Evolutionary conservation across 306 rosid species (phyloP).

Genomic region (Ceratonia siliqua): DNA sequence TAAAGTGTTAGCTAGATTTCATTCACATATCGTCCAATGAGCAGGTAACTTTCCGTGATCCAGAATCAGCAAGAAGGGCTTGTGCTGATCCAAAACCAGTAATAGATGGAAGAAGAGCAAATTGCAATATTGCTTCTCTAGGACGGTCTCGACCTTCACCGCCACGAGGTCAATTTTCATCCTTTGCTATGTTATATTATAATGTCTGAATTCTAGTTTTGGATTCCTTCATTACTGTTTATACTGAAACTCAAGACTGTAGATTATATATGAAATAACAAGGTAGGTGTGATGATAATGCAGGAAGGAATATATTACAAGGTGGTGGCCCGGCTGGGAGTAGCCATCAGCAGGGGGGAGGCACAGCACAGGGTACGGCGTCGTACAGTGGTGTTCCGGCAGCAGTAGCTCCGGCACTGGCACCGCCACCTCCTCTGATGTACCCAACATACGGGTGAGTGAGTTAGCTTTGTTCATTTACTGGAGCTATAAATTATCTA

Average conservation of each 20-base stretch:
- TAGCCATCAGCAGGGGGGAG: too few relatives aligned
- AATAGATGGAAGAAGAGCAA: constrained; percentile 71
- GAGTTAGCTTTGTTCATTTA: too few relatives aligned
- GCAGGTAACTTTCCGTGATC: constrained; percentile 73
- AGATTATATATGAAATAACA: not conserved
- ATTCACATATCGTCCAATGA: not conserved
- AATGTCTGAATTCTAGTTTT: not conserved
- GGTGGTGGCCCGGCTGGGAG: constrained; percentile 39
- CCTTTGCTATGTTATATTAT: too few relatives aligned
- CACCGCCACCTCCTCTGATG: constrained; percentile 30
- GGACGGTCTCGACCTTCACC: constrained; percentile 73
- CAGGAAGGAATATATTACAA: constrained; percentile 57
- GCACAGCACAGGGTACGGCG: constrained; percentile 43
- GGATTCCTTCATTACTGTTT: not conserved
- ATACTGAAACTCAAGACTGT: not conserved
- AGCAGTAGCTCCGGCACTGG: constrained; percentile 43
- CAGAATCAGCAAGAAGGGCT: constrained; percentile 73
- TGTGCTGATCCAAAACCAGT: constrained; percentile 69
- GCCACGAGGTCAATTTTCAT: constrained; percentile 48
- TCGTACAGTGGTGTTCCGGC: constrained; percentile 47
- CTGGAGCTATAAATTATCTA: too few relatives aligned
- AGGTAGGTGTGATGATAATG: not conserved
- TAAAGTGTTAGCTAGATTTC: not conserved
- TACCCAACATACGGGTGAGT: too few relatives aligned
- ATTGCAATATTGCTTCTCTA: constrained; percentile 66